Evolutionary conservation across 148 eudicot genomes (phyloP).

Genomic region (Oxyria digyna): DNA sequence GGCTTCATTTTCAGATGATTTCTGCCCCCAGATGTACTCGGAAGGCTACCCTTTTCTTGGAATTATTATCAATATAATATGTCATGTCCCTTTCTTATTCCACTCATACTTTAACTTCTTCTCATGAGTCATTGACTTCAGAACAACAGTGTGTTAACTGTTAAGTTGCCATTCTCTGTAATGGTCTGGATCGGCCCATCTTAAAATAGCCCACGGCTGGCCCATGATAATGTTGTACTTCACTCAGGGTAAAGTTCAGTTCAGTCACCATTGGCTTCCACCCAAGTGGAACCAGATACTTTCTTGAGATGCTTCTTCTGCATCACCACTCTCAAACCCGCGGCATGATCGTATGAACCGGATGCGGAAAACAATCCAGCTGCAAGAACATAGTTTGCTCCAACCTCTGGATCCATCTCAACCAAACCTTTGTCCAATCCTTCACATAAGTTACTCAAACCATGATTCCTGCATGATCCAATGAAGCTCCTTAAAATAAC

Average conservation of each 20-base stretch:
- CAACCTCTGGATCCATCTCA: constrained; percentile 32
- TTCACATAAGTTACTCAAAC: constrained; percentile 18
- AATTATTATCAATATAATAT: not conserved
- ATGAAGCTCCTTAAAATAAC: constrained; percentile 33
- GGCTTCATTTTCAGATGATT: not conserved
- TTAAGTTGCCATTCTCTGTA: too few relatives aligned
- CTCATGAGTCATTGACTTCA: not conserved
- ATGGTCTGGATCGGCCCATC: not conserved
- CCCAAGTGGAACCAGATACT: constrained; percentile 43
- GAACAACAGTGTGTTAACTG: not conserved
- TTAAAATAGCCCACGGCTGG: not conserved
- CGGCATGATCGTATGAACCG: constrained; percentile 16
- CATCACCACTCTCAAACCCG: constrained; percentile 27
- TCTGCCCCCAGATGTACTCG: not conserved
- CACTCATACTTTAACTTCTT: not conserved
- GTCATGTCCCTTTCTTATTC: not conserved
- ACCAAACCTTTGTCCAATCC: constrained; percentile 18
- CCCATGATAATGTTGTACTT: not conserved
- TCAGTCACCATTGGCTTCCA: constrained; percentile 9
- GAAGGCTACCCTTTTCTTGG: not conserved
- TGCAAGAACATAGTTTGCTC: constrained; percentile 41
- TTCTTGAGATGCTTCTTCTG: constrained; percentile 27
- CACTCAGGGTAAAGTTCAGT: not conserved
- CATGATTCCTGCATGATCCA: constrained; percentile 28
- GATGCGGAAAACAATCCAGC: constrained; percentile 15